These are phyloP conservation scores for Noccaea bulbosa DNA, from an alignment of 345 rosid genomes.

Conservation along the genomic window DNA sequence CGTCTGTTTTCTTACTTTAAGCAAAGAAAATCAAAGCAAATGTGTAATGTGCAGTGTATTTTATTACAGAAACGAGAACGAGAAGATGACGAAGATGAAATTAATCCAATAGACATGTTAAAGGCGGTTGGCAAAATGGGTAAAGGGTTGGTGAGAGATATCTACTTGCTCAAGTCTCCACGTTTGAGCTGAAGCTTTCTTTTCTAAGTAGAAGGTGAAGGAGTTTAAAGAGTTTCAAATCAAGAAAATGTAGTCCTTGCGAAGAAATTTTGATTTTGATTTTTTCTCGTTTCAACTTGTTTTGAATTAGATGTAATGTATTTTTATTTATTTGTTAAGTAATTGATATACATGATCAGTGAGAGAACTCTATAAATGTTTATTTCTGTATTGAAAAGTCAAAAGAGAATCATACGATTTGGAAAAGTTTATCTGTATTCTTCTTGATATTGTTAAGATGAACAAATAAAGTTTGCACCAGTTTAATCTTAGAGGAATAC, in stretches of 20 bases:
- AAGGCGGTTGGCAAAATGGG: slow-evolving; percentile 72
- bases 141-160: slow-evolving; percentile 78
- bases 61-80: slow-evolving; percentile 68
- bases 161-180: slow-evolving; percentile 70
- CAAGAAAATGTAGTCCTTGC: neutral
- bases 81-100: slow-evolving; percentile 51
- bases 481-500: too few species aligned
- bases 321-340: neutral
- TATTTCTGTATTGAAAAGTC: neutral
- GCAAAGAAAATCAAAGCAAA: slow-evolving; percentile 7
- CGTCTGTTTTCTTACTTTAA: neutral
- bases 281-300: neutral
- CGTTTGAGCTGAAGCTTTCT: slow-evolving; percentile 30
- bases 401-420: neutral
- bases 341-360: neutral
- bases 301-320: neutral
- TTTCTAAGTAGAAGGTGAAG: neutral
- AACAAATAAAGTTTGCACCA: neutral
- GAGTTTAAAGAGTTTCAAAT: neutral
- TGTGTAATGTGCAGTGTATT: slow-evolving; percentile 27
- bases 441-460: neutral
- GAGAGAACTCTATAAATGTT: neutral
- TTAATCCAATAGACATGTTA: slow-evolving; percentile 56
- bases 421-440: neutral
- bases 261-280: neutral